These are phyloP conservation scores for Nannizzia gypsea DNA, from an alignment of 2,329 filamentous ascomycete species.

Conservation along the genomic window DNA sequence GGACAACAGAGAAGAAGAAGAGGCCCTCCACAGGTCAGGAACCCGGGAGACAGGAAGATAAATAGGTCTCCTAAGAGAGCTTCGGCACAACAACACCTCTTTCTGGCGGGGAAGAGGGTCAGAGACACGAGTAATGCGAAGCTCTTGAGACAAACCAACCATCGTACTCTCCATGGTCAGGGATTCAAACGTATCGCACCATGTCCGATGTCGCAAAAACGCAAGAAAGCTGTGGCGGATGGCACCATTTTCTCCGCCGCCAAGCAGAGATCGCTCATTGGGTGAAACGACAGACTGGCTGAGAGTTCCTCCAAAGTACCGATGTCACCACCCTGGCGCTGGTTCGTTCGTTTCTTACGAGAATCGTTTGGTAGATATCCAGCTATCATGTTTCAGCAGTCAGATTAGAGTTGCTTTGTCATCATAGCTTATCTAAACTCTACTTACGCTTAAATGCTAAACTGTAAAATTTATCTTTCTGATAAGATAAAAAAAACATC, in stretches of 20 bases:
- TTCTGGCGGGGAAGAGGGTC: slow-evolving; percentile 1
- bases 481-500: background rate
- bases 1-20: background rate
- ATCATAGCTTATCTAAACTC: background rate
- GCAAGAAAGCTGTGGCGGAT: background rate
- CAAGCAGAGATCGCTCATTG: background rate
- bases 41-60: background rate
- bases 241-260: background rate
- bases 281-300: background rate
- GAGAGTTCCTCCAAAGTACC: background rate
- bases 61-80: background rate
- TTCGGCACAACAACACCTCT: background rate
- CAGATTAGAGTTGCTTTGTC: background rate
- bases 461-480: background rate
- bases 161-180: background rate
- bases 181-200: background rate
- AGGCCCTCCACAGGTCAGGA: background rate
- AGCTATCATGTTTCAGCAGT: background rate
- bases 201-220: background rate
- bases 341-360: too few relatives aligned
- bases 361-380: too few relatives aligned
- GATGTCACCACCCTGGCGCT: too few relatives aligned
- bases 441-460: background rate
- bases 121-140: background rate
- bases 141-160: background rate